These are phyloP conservation scores for Microbotryomycetes sp. DNA, from an alignment of 1,284 basidiomycete species.

Conservation along the genomic window DNA sequence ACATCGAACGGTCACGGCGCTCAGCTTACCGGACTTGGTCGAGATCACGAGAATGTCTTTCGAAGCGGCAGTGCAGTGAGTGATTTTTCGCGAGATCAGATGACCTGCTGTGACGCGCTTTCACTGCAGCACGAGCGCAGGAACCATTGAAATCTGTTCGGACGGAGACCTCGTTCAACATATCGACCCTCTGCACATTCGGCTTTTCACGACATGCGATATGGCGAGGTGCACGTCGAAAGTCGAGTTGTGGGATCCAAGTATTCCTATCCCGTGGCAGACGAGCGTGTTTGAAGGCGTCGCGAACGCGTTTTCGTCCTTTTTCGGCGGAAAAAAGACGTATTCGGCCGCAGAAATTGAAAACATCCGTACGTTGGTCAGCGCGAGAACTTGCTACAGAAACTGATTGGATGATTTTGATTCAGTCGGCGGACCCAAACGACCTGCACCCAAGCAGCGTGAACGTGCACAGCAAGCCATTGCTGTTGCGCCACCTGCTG, in stretches of 20 bases:
- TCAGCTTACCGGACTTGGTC: constrained; percentile 19
- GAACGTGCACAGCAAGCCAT: background rate
- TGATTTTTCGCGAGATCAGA: background rate
- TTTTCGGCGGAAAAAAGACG: constrained; percentile 24
- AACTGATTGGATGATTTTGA: background rate
- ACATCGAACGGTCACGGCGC: constrained; percentile 14
- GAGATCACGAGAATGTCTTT: constrained; percentile 17
- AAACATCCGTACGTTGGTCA: constrained; percentile 12
- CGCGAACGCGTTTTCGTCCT: constrained; percentile 9
- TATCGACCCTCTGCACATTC: constrained; percentile 25
- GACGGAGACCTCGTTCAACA: constrained; percentile 29
- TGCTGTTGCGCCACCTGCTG: background rate
- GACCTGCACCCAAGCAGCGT: constrained; percentile 22
- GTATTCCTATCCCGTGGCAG: constrained; percentile 17
- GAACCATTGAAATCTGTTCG: constrained; percentile 7
- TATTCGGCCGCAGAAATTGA: constrained; percentile 26
- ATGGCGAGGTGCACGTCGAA: constrained; percentile 16
- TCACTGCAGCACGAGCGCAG: constrained; percentile 8
- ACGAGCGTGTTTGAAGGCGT: constrained; percentile 5
- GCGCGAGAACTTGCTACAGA: background rate
- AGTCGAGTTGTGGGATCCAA: constrained; percentile 6
- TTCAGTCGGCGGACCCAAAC: constrained; percentile 28
- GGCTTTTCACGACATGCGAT: constrained; percentile 24
- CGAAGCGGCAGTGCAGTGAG: constrained; percentile 26
- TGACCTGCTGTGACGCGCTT: background rate